Base-by-base conservation (phyloP, 1,139 yeast species). In the Trichomonascaceae sp. region DNA sequence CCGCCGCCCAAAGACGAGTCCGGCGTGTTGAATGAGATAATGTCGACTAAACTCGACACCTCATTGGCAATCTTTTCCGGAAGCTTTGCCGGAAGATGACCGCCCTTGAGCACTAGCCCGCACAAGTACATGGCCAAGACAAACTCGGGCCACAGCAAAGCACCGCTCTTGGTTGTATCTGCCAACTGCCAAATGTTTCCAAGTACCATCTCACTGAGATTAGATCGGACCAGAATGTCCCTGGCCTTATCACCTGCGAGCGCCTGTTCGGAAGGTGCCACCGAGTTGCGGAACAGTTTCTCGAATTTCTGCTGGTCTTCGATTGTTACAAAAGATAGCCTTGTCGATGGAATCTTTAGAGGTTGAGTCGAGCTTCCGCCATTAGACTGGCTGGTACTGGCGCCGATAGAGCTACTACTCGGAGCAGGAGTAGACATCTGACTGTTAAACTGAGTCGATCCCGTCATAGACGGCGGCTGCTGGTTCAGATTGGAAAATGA, bases 91-190 rank as follows among this genome's bases (percentile, higher is more conserved):
- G 98, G 97, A 37, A 87, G 63, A 2, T 77, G 63, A 38, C 77
- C 81, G 17, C 95, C 94, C 47, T 74, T 74, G 46, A 82, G 64
- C 0, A 79, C 79, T 51, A 74, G 59, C 44, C 82, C 80, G 52
- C 95, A 85, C 44, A 89, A 66, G 54, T 84, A 93, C 66, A 89
- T 74, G 13, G 95, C 93, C 47, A 87, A 65, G 9, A 94, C 94
- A 62, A 89, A 89, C 54, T 89, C 97, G 0, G 98, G 98, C 50
- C 87, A 89, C 43, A 89, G 60, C 39, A 89, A 67, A 31, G 75
- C 69, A 1, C 97, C 97, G 3, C 93, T 76, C 48, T 75, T 78
- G 47, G 77, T 80, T 2, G 93, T 78, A 52, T 89, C 98, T 16
- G 94, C 71, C 43, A 89, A 63, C 22, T 80, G 73, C 98, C 98